Base-by-base conservation (phyloP, 441 rosid genomes). In the Euphorbia schlechtendalii region DNA sequence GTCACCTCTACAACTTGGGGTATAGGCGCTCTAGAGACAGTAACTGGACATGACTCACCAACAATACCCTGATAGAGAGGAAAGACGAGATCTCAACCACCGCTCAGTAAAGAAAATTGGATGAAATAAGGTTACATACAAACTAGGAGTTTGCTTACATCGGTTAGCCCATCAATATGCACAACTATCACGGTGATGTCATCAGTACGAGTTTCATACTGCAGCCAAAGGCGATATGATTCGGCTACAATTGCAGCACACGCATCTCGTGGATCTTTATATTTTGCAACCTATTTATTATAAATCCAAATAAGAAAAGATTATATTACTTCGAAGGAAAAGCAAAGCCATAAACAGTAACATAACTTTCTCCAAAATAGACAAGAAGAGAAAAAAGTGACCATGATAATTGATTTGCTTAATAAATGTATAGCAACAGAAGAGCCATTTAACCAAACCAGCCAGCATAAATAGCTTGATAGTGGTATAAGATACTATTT, bases 191-290 rank as follows among this genome's bases (percentile, higher is more conserved):
- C 84, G 21, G 99, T 95, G 64, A 95, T 95, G 78, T 95, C 99
- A 85, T 95, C 99, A 21, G 99, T 95, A 32, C 99, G 98, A 75
- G 99, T 95, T 81, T 95, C 99, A 74, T 89, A 95, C 71, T 95
- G 99, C 57, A 95, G 84, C 99, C 99, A 95, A 73, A 95, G 82
- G 72, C 98, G 90, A 81, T 95, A 95, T 53, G 99, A 88, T 88
- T 95, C 99, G 40, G 99, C 97, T 55, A 95, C 99, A 72, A 95
- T 88, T 46, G 99, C 99, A 77, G 99, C 98, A 82, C 99, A 95
- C 72, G 99, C 99, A 84, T 95, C 99, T 24, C 95, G 93, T 36
- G 99, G 99, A 81, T 95, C 99, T 78, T 84, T 80, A 77, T 86
- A 82, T 74, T 95, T 95, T 68, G 90, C 88, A 77, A 95, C 96